A percentile compares a stretch with the other conserved stretches of the same genome.
These are phyloP conservation scores for Coniferiporia weirii DNA, from an alignment of 1,284 basidiomycete genomes.

Conservation along the genomic window DNA sequence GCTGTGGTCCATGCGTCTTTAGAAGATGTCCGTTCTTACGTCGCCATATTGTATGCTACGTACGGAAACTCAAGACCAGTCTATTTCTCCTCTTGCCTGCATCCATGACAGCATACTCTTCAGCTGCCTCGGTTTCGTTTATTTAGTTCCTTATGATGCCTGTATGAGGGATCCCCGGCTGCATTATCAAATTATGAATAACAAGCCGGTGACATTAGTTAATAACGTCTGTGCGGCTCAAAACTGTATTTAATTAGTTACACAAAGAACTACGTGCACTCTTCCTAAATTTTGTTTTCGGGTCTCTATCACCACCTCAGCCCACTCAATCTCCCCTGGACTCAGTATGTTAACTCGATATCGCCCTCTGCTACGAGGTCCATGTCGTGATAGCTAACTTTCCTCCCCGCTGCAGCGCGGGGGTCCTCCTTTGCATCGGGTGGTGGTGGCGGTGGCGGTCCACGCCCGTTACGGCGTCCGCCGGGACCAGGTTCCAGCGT, in stretches of 20 bases:
- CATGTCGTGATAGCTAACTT: constrained; percentile 85
- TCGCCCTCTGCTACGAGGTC: constrained; percentile 83
- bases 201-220: background rate
- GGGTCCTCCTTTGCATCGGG: constrained; percentile 84
- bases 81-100: too few relatives aligned
- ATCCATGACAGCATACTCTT: too few relatives aligned
- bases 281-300: background rate
- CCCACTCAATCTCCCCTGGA: too few relatives aligned
- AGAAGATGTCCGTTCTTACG: too few relatives aligned
- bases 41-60: too few relatives aligned
- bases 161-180: too few relatives aligned
- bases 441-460: constrained; percentile 65
- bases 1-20: background rate
- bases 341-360: constrained; percentile 71
- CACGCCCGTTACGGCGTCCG: constrained; percentile 32
- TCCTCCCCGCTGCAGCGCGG: constrained; percentile 73
- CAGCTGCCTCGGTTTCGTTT: too few relatives aligned
- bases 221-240: background rate
- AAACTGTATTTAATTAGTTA: background rate
- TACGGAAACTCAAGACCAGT: too few relatives aligned
- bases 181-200: background rate
- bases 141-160: too few relatives aligned
- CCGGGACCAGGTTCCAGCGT: constrained; percentile 53
- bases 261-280: background rate
- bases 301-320: background rate